Evolutionary conservation across 169 alveolate species (phyloP), one percentile per base, ranked within the genome.

Genomic region (Eimeria praecox): DNA sequence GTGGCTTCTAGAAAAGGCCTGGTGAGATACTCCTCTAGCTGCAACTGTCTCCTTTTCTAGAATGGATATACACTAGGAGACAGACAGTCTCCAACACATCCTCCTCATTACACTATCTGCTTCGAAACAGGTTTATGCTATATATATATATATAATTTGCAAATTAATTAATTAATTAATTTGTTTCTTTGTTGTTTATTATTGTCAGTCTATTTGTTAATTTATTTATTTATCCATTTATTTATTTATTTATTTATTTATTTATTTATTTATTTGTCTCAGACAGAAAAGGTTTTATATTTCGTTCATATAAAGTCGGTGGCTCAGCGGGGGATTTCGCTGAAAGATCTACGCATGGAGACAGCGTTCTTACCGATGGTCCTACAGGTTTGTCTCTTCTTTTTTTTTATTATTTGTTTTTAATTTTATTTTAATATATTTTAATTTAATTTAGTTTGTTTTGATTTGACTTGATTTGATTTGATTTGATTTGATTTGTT

Each of bases 1-100:
- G 80, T 90, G 40, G 95, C 75, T 35, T 90, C 95, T 20, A 85
- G 95, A 10, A 73, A 59, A 33, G 95, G 95, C 14, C 54, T 75
- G 78, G 95, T 90, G 54, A 42, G 95, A 2, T 38, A 6, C 92
- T 83, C 46, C 33, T 33, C 18, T 27, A 22, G 1, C 3, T 83
- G 24, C n/a, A 44, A 16, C 80, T 69, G 80, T 22, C 69, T 59
- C 69, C 69, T 59, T 22, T 59, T n/a, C n/a, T n/a, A n/a, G n/a
- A n/a, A n/a, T n/a, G n/a, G n/a, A n/a, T n/a, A n/a, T n/a, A n/a
- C n/a, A n/a, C n/a, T n/a, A n/a, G n/a, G n/a, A n/a, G n/a, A n/a
- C n/a, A n/a, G n/a, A n/a, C n/a, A n/a, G n/a, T n/a, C n/a, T n/a
- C n/a, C n/a, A n/a, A n/a, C n/a, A n/a, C n/a, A n/a, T n/a, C n/a